Evolutionary conservation across 2,329 filamentous ascomycete species (phyloP).

Genomic region (Tricladium varicosporioides): DNA sequence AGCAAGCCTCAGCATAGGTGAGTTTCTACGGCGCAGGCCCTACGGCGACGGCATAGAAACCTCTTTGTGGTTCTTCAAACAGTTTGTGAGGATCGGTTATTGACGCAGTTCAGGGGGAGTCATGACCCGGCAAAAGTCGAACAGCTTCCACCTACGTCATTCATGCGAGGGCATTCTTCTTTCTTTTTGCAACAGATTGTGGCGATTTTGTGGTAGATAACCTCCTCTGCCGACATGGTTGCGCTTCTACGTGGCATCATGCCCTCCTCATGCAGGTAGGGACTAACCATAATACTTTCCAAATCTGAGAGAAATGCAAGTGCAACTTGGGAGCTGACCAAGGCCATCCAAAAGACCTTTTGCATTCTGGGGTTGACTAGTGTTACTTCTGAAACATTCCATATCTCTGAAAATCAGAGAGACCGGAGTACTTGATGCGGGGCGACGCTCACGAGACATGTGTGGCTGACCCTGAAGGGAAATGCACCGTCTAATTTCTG

Average conservation of each 20-base stretch:
- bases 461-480: background rate
- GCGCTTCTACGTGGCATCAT: background rate
- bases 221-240: background rate
- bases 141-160: constrained; percentile 3
- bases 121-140: background rate
- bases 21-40: background rate
- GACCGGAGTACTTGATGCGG: background rate
- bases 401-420: background rate
- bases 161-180: background rate
- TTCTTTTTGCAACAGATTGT: background rate
- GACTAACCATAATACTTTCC: background rate
- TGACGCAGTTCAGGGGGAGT: background rate
- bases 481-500: too few relatives aligned
- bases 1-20: background rate
- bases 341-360: background rate
- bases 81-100: background rate
- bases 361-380: background rate
- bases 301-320: background rate
- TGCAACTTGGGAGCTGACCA: background rate
- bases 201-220: background rate
- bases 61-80: background rate
- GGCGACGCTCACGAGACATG: background rate
- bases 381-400: background rate
- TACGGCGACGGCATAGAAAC: background rate
- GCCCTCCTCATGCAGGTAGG: background rate